A percentile compares a stretch with the other conserved stretches of the same genome.
These are phyloP conservation scores for Saccharomycopsis olivae DNA, from an alignment of 805 yeast species.

Conservation along the genomic window DNA sequence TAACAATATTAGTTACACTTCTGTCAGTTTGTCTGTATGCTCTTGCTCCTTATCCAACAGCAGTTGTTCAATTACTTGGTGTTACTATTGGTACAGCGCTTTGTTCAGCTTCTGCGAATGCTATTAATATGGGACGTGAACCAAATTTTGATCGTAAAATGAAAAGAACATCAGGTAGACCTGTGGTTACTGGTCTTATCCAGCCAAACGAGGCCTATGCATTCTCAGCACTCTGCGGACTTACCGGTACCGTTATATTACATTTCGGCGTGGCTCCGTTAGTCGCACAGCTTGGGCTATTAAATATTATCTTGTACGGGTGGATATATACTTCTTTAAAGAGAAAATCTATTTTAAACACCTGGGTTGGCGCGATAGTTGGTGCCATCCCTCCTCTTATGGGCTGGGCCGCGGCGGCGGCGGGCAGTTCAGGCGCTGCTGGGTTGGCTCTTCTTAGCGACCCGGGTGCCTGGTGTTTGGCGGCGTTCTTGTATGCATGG, in stretches of 20 bases:
- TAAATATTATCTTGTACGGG: slow-evolving; percentile 74
- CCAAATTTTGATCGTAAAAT: slow-evolving; percentile 79
- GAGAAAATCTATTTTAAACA: slow-evolving; percentile 72
- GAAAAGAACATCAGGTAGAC: slow-evolving; percentile 82
- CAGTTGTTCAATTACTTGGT: slow-evolving; percentile 56
- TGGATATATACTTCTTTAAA: slow-evolving; percentile 90
- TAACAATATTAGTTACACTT: slow-evolving; percentile 78
- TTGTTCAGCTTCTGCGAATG: slow-evolving; percentile 90
- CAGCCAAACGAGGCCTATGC: slow-evolving; percentile 66
- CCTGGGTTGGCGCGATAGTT: slow-evolving; percentile 99
- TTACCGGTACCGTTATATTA: slow-evolving; percentile 56
- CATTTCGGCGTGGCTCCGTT: slow-evolving; percentile 77
- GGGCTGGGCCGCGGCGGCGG: slow-evolving; percentile 92
- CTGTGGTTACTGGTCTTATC: slow-evolving; percentile 77
- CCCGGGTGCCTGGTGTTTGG: slow-evolving; percentile 94
- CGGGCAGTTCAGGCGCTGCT: slow-evolving; percentile 19
- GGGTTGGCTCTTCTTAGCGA: slow-evolving; percentile 45
- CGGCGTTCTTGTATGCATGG: slow-evolving; percentile 89
- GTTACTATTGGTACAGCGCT: slow-evolving; percentile 79
- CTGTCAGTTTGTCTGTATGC: slow-evolving; percentile 94
- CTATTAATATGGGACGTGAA: slow-evolving; percentile 95
- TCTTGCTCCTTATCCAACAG: slow-evolving; percentile 72
- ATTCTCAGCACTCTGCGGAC: slow-evolving; percentile 71
- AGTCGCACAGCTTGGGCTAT: slow-evolving; percentile 71
- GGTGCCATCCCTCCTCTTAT: slow-evolving; percentile 97